These are phyloP conservation scores for Colletotrichum tamarilloi DNA, from an alignment of 2,329 filamentous ascomycete genomes.

Conservation along the genomic window DNA sequence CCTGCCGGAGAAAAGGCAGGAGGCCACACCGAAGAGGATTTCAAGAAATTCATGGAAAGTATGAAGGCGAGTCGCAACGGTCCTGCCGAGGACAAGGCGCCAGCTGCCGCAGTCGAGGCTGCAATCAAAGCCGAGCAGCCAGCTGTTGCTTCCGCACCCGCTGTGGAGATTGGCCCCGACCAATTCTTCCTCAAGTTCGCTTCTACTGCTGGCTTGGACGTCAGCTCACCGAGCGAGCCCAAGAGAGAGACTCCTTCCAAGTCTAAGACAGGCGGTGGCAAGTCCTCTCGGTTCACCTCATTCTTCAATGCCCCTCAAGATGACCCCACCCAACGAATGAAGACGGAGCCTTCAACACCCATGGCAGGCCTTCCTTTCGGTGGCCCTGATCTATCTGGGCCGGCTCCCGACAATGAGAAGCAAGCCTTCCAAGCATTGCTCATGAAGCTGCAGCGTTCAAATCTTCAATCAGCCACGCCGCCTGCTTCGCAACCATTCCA, in stretches of 20 bases:
- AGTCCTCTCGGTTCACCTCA: constrained; percentile 87
- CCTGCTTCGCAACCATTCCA: constrained; percentile 56
- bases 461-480: constrained; percentile 55
- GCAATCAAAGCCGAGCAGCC: constrained; percentile 60
- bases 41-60: constrained; percentile 92
- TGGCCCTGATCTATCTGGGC: constrained; percentile 41
- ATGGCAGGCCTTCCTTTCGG: constrained; percentile 45
- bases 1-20: constrained; percentile 75
- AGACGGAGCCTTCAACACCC: constrained; percentile 61
- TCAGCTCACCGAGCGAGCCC: constrained; percentile 62
- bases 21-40: constrained; percentile 87
- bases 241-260: constrained; percentile 58
- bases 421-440: constrained; percentile 87
- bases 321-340: constrained; percentile 58
- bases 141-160: constrained; percentile 69
- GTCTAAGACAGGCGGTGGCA: constrained; percentile 64
- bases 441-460: constrained; percentile 79
- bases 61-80: constrained; percentile 78
- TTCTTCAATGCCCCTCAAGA: constrained; percentile 75
- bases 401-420: constrained; percentile 75
- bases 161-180: constrained; percentile 76
- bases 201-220: constrained; percentile 53
- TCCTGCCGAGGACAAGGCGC: constrained; percentile 49
- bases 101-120: constrained; percentile 46
- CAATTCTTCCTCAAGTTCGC: constrained; percentile 78